Evolutionary conservation across 176 grass and related monocot genomes (phyloP).

Genomic region (Chrysopogon serrulatus): DNA sequence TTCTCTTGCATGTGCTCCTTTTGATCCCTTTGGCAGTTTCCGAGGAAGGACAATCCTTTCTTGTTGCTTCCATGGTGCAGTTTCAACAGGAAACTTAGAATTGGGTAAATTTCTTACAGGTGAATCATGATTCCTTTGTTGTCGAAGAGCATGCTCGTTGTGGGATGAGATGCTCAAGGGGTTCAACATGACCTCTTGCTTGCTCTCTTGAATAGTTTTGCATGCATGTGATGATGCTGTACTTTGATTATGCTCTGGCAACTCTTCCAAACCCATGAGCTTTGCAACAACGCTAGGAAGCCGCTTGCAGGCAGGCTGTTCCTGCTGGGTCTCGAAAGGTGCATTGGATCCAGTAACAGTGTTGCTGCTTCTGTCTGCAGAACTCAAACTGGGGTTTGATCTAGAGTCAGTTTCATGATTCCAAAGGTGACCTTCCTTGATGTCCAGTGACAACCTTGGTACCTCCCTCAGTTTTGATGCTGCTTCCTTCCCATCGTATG

Average conservation of each 20-base stretch:
- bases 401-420: slow-evolving; percentile 43
- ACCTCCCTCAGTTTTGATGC: slow-evolving; percentile 42
- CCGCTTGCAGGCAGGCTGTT: slow-evolving; percentile 39
- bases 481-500: slow-evolving; percentile 62
- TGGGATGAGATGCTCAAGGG: slow-evolving; percentile 29
- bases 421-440: slow-evolving; percentile 56
- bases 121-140: slow-evolving; percentile 47
- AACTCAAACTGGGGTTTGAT: slow-evolving; percentile 30
- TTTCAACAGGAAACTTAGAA: slow-evolving; percentile 67
- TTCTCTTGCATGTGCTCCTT: slow-evolving; percentile 40
- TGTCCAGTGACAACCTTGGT: slow-evolving; percentile 73
- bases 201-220: slow-evolving; percentile 33
- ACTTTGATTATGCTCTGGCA: slow-evolving; percentile 47
- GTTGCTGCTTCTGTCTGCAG: slow-evolving; percentile 42
- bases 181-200: slow-evolving; percentile 32
- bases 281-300: slow-evolving; percentile 78
- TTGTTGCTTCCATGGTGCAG: slow-evolving; percentile 83
- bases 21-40: slow-evolving; percentile 49
- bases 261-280: slow-evolving; percentile 90
- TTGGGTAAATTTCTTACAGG: slow-evolving; percentile 42
- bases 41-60: slow-evolving; percentile 63
- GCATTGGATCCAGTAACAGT: neutral
- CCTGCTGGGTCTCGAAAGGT: slow-evolving; percentile 34
- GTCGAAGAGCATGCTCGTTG: slow-evolving; percentile 22
- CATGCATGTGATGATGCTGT: slow-evolving; percentile 26